Evolutionary conservation across 768 basidiomycete species (phyloP), one percentile per base, ranked within the genome.

Genomic region (Tricholoma bakamatsutake): DNA sequence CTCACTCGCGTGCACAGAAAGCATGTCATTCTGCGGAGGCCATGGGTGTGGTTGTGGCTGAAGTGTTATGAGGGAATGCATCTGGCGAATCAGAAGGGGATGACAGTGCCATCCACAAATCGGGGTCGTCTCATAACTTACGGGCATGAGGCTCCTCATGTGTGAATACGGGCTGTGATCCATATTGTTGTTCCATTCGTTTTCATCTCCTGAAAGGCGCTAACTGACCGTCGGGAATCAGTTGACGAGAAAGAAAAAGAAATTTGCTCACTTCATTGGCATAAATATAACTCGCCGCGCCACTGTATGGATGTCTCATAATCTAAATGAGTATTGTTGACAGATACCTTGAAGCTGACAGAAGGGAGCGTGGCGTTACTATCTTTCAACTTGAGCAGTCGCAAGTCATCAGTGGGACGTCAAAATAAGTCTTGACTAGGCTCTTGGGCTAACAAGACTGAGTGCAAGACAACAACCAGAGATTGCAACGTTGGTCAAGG

Each of bases 271-370:
- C 70, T 42, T 66, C 66, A 39, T 67, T 70, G 8, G 67, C 69
- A 55, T 70, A 69, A 27, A 72, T 70, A 49, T 72, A 72, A 46
- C 69, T 63, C 7, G 69, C 68, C 2, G 67, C 55, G n/a, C 66
- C 66, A 53, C 65, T 69, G 52, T 72, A 72, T 15, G 71, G 69
- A 57, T 72, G 69, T 34, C 52, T 62, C 68, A 72, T 69, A 12
- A 17, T 27, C 31, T 5, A 12, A 17, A 18, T 21, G 24, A 24
- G 27, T 45, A 27, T 4, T 42, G 11, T 42, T 42, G 10, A 1
- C 28, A 3, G 12, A 3, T 27, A 27, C n/a, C 24, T 24, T 27
- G 18, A 42, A 45, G 12, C 27, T 27, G 24, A 12, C 11, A 24
- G 13, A 43, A 43, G 24, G 2, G n/a, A 40, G 6, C 9, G 17